Base-by-base conservation (phyloP, 371 early-diverging fungal genomes). In the Coemansia sp. region DNA sequence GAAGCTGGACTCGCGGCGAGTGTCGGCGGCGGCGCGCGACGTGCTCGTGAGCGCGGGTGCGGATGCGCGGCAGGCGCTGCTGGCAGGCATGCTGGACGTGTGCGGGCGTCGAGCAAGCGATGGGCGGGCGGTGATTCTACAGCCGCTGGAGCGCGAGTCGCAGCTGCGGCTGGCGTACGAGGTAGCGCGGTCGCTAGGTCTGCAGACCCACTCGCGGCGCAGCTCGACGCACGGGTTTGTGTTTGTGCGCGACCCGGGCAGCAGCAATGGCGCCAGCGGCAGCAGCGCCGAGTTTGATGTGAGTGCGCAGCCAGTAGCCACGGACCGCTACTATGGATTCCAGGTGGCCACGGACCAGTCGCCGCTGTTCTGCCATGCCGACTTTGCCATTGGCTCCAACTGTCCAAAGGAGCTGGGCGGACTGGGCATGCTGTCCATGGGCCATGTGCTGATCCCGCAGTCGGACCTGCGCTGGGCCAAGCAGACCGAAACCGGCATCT, bases 371-470 rank as follows among this genome's bases (percentile, higher is more conserved):
- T 70, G 71, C 63, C 76, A 75, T 48, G 58, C 63, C 38, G 76
- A 75, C 66, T 70, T 65, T 67, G 65, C 66, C 26, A 67, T 65
- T 3, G 76, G 73, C 8, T 59, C 73, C 20, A 73, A 73, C 58
- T 83, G 87, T 36, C 94, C 95, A 5, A 93, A 92, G 83, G 97
- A 98, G 82, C 80, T 96, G 62, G 99, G 99, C 70, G 99, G 99
- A 62, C 85, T 99, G 26, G 98, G 98, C 63, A 98, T 99, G 99
- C 83, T 99, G 47, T 95, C 94, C 30, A 97, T 97, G 97, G 97
- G 97, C 60, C 98, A 98, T 62, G 93, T 98, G 14, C 82, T 98
- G 57, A 97, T 98, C 65, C 98, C 97, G 40, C 95, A 96, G 79
- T 92, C 93, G 42, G 98, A 99, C 79, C 78, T 96, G 66, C 90